A percentile compares a stretch with the other conserved stretches of the same genome.
Conservation (phyloP, 768 basidiomycete genomes). For the Xerocomus spinulosus region DNA sequence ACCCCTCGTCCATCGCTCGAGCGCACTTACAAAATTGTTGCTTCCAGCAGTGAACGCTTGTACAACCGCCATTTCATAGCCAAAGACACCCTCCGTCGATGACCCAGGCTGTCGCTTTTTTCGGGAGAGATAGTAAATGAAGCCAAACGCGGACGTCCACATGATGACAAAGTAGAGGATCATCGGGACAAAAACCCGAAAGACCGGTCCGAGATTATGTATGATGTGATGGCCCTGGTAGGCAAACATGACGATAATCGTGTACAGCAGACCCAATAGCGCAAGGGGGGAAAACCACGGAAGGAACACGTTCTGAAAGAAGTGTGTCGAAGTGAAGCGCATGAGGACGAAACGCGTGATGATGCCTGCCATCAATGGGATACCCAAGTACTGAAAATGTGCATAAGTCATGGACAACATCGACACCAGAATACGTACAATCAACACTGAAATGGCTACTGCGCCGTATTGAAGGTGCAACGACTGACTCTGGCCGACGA, state of each 20-base stretch:
- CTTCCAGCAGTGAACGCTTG: slow-evolving; percentile 78
- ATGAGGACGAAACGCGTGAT: slow-evolving; percentile 60
- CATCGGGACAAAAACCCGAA: slow-evolving; percentile 78
- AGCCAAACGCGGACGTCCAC: slow-evolving; percentile 60
- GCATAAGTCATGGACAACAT: neutral
- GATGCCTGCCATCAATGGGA: slow-evolving; percentile 69
- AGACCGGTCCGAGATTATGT: slow-evolving; percentile 69
- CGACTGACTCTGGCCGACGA: slow-evolving; percentile 47
- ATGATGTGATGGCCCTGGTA: slow-evolving; percentile 67
- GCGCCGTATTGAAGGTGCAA: slow-evolving; percentile 49
- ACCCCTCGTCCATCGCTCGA: neutral
- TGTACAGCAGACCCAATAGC: slow-evolving; percentile 75
- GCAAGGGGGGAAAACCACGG: slow-evolving; percentile 65
- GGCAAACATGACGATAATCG: slow-evolving; percentile 72
- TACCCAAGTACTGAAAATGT: slow-evolving; percentile 64
- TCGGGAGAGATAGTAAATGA: slow-evolving; percentile 47
- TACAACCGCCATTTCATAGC: slow-evolving; percentile 70
- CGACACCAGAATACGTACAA: slow-evolving; percentile 45
- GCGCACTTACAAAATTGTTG: slow-evolving; percentile 63
- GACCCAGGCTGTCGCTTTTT: slow-evolving; percentile 21
- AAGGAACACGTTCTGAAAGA: slow-evolving; percentile 58
- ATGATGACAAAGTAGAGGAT: slow-evolving; percentile 74
- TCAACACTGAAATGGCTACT: slow-evolving; percentile 64
- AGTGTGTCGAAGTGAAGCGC: slow-evolving; percentile 38
- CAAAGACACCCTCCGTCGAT: slow-evolving; percentile 21